These are phyloP conservation scores for Crucibulum laeve DNA, from an alignment of 768 basidiomycete genomes.

Conservation along the genomic window DNA sequence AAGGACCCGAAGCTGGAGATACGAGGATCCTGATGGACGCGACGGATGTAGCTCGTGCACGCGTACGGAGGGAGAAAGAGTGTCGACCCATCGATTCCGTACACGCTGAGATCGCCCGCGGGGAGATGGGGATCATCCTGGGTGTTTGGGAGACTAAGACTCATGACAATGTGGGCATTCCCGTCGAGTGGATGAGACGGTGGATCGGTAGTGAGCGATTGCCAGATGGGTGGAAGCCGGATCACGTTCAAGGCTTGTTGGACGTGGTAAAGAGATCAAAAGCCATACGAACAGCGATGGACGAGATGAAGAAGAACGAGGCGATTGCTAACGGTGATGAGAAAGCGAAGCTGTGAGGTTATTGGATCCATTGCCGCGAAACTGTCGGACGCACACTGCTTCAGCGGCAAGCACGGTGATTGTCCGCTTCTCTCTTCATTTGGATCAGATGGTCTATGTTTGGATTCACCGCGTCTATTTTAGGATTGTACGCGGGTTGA, in stretches of 20 bases:
- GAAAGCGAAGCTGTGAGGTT: too few species aligned
- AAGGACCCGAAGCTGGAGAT: conserved; percentile 6
- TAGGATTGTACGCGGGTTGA: too few species aligned
- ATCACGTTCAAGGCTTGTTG: conserved; percentile 27
- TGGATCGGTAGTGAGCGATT: conserved; percentile 53
- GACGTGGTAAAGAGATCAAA: conserved; percentile 29
- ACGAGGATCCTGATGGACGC: conserved; percentile 24
- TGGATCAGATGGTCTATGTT: too few species aligned
- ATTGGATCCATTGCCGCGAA: too few species aligned
- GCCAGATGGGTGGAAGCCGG: conserved; percentile 40
- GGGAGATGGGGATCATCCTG: conserved; percentile 63
- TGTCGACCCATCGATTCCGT: conserved; percentile 35
- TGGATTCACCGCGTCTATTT: too few species aligned
- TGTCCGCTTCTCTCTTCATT: too few species aligned
- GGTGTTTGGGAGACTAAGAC: conserved; percentile 47
- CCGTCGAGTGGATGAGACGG: conserved; percentile 36
- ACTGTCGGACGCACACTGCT: too few species aligned
- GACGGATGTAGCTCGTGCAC: conserved; percentile 42
- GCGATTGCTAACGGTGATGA: conserved; percentile 1
- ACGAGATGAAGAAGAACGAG: conserved; percentile 16
- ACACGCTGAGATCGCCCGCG: conserved; percentile 60
- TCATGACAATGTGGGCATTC: conserved; percentile 34
- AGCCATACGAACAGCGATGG: conserved; percentile 22
- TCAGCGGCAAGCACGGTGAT: too few species aligned
- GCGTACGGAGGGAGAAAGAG: conserved; percentile 46